Evolutionary conservation across 1,284 basidiomycete species (phyloP), one percentile per base, ranked within the genome.

Genomic region (Boletus sp.): DNA sequence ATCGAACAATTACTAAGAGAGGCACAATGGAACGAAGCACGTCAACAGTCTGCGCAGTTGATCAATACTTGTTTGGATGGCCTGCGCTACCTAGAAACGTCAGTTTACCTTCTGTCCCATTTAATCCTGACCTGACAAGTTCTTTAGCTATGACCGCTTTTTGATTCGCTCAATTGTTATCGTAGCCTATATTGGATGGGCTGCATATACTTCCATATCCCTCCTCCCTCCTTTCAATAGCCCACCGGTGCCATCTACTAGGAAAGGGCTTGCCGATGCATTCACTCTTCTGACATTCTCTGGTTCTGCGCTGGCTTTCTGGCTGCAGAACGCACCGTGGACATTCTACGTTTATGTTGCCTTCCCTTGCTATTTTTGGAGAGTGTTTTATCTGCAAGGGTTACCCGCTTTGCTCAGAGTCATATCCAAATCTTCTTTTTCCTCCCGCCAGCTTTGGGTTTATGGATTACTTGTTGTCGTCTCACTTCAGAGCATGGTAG

Each of bases 41-140:
- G 85, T 13, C 54, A 60, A 16, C 61, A 68, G 23, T 79, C 84
- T 6, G 65, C 72, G 2, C 65, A 75, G 19, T 71, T 92, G 12
- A 84, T 90, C 45, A 59, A 73, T 26, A 59, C 71, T 13, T 74
- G 78, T 3, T 69, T 94, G 3, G 69, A 75, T 40, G 91, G 91
- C 0, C 69, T 92, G 17, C 78, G 80, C 37, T 94, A 94, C 63
- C 75, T 94, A 5, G 88, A 94, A 65, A 92, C 88, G 65, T 90
- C 45, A 47, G 45, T 19, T 32, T 35, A 8, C 39, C 3, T 37
- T 46, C 14, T 37, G 17, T 54, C 12, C 5, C 5, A 30, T 30
- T 9, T 5, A 25, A 14, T 45, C 30, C 17, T 41, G 14, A 36
- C 8, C 54, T 69, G 20, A 69, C 44, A 29, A 36, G 14, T 42